Conservation (phyloP, 1,284 basidiomycete genomes). For the Trichosporon faecale region DNA sequence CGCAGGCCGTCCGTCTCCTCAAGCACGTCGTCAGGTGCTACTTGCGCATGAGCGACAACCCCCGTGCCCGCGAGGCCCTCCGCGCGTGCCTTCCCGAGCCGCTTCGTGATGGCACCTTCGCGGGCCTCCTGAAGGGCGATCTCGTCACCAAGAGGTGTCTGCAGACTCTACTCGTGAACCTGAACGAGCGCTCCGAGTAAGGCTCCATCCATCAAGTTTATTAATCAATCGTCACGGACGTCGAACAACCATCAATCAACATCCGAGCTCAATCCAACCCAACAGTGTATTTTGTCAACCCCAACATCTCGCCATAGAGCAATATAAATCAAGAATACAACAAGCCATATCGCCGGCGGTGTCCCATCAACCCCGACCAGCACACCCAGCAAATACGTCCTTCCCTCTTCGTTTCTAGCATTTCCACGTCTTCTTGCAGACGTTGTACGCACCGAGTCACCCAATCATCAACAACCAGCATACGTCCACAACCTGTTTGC, state of each 20-base stretch:
- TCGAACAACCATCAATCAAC: neutral
- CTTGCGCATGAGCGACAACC: constrained; percentile 90
- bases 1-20: constrained; percentile 89
- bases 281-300: constrained; percentile 9
- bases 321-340: neutral
- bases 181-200: constrained; percentile 57
- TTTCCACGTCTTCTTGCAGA: neutral
- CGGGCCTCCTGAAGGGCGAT: constrained; percentile 85
- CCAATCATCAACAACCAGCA: constrained; percentile 9
- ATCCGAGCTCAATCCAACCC: neutral
- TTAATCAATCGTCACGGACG: neutral
- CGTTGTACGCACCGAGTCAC: constrained; percentile 7
- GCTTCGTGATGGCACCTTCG: constrained; percentile 90
- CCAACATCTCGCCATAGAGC: neutral
- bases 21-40: constrained; percentile 99
- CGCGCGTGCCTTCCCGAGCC: constrained; percentile 97
- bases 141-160: constrained; percentile 96
- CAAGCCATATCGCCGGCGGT: neutral
- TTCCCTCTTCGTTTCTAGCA: constrained; percentile 4
- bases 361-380: neutral
- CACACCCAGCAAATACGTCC: neutral
- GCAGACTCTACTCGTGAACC: constrained; percentile 88
- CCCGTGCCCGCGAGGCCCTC: constrained; percentile 93
- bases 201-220: neutral
- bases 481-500: constrained; percentile 6